These are phyloP conservation scores for Saprolegnia diclina DNA, from an alignment of 352 stramenopile species.

Conservation along the genomic window DNA sequence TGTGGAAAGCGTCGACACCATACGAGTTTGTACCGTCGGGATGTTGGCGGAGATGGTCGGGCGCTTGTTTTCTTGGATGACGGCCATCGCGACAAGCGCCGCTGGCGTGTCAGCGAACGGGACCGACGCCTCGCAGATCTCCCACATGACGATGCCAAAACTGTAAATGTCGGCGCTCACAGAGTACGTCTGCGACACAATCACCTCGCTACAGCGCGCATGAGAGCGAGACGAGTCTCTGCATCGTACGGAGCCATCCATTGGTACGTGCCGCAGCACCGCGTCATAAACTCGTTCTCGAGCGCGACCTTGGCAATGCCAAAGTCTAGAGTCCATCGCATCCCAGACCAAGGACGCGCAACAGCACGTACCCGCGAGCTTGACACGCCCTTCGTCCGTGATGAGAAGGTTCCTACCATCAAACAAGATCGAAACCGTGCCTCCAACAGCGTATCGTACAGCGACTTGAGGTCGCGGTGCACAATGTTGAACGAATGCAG, in stretches of 20 bases:
- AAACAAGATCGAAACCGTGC: neutral
- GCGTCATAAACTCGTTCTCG: slow-evolving; percentile 53
- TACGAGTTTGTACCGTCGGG: slow-evolving; percentile 35
- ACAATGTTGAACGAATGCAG: slow-evolving; percentile 79
- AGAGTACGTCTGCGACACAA: slow-evolving; percentile 58
- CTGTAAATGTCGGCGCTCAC: slow-evolving; percentile 74
- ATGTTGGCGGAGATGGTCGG: slow-evolving; percentile 55
- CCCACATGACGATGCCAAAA: slow-evolving; percentile 74
- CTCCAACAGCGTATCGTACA: slow-evolving; percentile 49
- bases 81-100: slow-evolving; percentile 50
- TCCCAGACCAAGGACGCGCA: no score
- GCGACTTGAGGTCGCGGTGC: slow-evolving; percentile 71
- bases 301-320: slow-evolving; percentile 60
- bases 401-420: slow-evolving; percentile 63
- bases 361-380: slow-evolving; percentile 48
- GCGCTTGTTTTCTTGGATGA: slow-evolving; percentile 59
- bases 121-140: slow-evolving; percentile 59
- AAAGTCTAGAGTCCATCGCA: slow-evolving; percentile 65
- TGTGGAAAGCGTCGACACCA: neutral
- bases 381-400: slow-evolving; percentile 60
- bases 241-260: slow-evolving; percentile 70
- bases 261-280: slow-evolving; percentile 73
- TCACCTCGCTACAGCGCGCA: slow-evolving; percentile 50
- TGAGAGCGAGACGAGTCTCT: neutral
- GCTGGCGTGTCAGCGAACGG: slow-evolving; percentile 57